Conservation (phyloP, 768 basidiomycete genomes). For the Boletus patriciae region DNA sequence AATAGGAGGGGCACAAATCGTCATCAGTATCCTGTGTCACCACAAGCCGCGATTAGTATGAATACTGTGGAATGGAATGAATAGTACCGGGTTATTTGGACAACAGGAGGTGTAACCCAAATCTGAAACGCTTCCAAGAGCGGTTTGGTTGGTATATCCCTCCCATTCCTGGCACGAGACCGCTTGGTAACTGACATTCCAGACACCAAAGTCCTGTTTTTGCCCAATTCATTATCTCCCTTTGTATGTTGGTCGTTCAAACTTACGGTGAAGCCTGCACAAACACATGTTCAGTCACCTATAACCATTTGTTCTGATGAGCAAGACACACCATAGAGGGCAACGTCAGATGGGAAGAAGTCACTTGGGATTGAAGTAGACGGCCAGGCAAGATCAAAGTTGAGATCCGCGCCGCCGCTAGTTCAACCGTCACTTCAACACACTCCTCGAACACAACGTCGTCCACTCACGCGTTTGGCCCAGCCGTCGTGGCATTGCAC, state of each 20-base stretch:
- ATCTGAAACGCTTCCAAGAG: constrained; percentile 64
- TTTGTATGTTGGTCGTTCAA: not conserved
- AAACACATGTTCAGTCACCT: constrained; percentile 33
- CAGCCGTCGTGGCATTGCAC: constrained; percentile 65
- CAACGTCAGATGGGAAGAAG: constrained; percentile 73
- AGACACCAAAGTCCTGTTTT: constrained; percentile 77
- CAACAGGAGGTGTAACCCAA: constrained; percentile 68
- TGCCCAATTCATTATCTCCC: not conserved
- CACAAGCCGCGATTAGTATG: constrained; percentile 4
- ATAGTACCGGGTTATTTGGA: constrained; percentile 63
- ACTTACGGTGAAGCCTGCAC: constrained; percentile 42
- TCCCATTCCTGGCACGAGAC: constrained; percentile 69
- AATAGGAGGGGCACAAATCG: constrained; percentile 69
- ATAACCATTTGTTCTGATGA: not conserved
- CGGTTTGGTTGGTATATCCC: constrained; percentile 56
- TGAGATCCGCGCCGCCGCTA: constrained; percentile 69
- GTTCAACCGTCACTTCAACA: not conserved
- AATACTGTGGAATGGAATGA: not conserved
- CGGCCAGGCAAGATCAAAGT: constrained; percentile 83
- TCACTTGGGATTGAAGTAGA: constrained; percentile 64
- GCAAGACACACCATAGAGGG: constrained; percentile 55
- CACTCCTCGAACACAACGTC: not conserved
- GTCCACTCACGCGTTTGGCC: constrained; percentile 60
- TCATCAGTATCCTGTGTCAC: constrained; percentile 40
- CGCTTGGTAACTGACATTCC: constrained; percentile 73